Base-by-base conservation (phyloP, 148 eudicot species). In the Rhododendron henanense region DNA sequence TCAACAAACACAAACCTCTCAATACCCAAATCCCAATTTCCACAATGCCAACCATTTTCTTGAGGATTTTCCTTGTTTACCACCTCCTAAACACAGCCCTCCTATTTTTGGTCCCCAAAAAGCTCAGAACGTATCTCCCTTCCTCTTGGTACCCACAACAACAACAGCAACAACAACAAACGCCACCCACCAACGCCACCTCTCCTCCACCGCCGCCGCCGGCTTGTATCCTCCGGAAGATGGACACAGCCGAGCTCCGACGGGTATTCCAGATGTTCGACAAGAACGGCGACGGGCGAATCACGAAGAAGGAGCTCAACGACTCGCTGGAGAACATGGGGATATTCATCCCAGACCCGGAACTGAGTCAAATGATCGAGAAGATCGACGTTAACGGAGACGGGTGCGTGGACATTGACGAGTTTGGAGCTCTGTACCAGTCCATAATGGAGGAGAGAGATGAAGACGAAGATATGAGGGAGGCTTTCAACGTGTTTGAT, bases 401-500 rank as follows among this genome's bases (percentile, higher is more conserved):
- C 25, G 98, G 98, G 16, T 91, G 85, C 4, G 93, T 94, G 88
- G 91, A 5, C 16, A 71, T 31, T 5, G 76, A 71, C 21, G 76
- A 71, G 19, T 71, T 71, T 0, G 76, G 39, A 5, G 82, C 85
- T 31, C 83, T 94, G 8, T 94, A 92, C 74, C 73, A 63, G 9
- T 61, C 88, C 19, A 90, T 93, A 53, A 88, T 89, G 90, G 89
- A 90, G 21, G 87, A 85, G n/a, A 81, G 82, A 14, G 87, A 89
- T 3, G 96, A 92, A 4, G 98, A 95, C 8, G 95, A 90, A 0
- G 97, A 95, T 50, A 92, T 93, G 81, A 89, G 78, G 57, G 96
- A 95, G 76, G 98, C 97, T 0, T 95, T 95, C 73, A 91, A 92
- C 13, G 96, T 95, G 73, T 95, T 95, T 39, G 98, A 95, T 65